These are phyloP conservation scores for Trichoderma citrinoviride DNA, from an alignment of 2,329 filamentous ascomycete genomes.

Conservation along the genomic window DNA sequence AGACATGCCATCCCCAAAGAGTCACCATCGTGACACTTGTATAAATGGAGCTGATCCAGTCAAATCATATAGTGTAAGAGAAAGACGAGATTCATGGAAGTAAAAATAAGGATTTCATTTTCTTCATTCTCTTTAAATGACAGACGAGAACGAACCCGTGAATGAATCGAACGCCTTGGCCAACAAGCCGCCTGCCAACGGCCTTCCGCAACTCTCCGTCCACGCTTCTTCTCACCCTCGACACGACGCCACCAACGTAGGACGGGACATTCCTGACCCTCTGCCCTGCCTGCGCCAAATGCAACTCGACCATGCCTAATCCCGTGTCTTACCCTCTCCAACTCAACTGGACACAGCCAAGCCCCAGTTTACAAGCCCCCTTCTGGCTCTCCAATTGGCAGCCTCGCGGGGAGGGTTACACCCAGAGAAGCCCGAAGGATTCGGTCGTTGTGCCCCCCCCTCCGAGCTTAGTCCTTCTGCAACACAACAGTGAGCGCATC, in stretches of 20 bases:
- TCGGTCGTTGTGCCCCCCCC: background rate
- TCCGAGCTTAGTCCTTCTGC: background rate
- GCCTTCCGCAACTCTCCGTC: too few species aligned
- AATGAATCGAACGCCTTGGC: background rate
- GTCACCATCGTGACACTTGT: background rate
- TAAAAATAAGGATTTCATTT: background rate
- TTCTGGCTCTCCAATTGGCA: slow-evolving; percentile 4
- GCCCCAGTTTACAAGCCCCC: background rate
- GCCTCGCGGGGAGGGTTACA: background rate
- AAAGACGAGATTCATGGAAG: background rate
- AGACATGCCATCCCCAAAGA: background rate
- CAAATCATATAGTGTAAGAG: background rate
- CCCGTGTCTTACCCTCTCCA: slow-evolving; percentile 2
- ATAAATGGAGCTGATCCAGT: background rate
- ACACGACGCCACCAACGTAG: background rate
- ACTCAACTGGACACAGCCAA: background rate
- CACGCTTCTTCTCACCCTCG: background rate
- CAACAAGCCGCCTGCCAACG: background rate
- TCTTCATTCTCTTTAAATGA: too few species aligned
- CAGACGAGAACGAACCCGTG: background rate
- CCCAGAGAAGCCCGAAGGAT: background rate
- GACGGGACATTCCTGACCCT: background rate
- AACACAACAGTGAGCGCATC: background rate
- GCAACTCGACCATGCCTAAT: background rate
- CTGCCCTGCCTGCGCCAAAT: background rate